Base-by-base conservation (phyloP, 2,329 filamentous ascomycete species). In the Exophiala viscosa region DNA sequence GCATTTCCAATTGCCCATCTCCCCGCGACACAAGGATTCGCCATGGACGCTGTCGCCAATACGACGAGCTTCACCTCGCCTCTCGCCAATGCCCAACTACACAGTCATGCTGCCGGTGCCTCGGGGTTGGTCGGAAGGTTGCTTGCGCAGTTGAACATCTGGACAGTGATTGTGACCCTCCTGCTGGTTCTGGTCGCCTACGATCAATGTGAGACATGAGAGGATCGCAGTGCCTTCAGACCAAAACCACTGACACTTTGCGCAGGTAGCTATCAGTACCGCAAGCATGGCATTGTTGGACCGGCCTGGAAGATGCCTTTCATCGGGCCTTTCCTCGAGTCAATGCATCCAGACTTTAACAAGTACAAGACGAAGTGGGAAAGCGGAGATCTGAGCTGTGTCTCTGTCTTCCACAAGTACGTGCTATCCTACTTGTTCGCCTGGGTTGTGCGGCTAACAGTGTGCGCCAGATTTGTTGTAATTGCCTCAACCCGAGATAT, bases 371-470 rank as follows among this genome's bases (percentile, higher is more conserved):
- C 80, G 56, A 96, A 97, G 79, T 99, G 93, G 93, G 72, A 80
- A 64, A 95, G 90, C 67, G 93, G 88, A 42, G 86, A 88, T 43
- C 78, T 99, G 63, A 96, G 91, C 78, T 99, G 93, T 68, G 93
- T 99, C 57, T 96, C 91, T 2, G 90, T 99, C 65, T 99, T 99
- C 77, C 93, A 99, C 83, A 99, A 97, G 90, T 95, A 82, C 63
- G 84, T 61, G 23, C 20, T 9, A 36, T 35, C 18, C 23, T 7
- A 39, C 28, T 11, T 28, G 20, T 31, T 48, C 15, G 38, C 9
- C 14, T 7, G 32, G 34, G 32, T 32, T 7, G 13, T 38, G 17
- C 18, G 9, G 48, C 35, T 23, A 15, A 17, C 49, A 45, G 18
- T 41, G 14, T 44, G 32, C 20, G 52, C 2, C 63, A 95, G 90